Conservation (phyloP, 192 early-diverging fungal genomes). For the Lobosporangium transversale region DNA sequence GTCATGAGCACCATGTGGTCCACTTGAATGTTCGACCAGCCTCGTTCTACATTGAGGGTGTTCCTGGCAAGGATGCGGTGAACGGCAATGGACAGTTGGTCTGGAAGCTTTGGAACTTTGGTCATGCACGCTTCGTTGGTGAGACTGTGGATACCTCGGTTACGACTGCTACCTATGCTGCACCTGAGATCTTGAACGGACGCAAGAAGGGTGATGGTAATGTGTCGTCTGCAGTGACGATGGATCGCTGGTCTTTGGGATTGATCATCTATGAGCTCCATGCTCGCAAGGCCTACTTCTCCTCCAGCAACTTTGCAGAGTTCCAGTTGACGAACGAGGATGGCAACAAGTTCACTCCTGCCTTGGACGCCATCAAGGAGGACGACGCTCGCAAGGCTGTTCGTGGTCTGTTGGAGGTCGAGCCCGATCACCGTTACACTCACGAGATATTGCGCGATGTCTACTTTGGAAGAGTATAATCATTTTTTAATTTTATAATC, state of each 20-base stretch:
- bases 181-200: constrained; percentile 48
- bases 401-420: constrained; percentile 40
- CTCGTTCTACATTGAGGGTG: constrained; percentile 50
- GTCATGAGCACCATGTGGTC: constrained; percentile 53
- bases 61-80: constrained; percentile 19
- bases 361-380: constrained; percentile 26
- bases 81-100: constrained; percentile 35
- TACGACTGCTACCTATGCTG: constrained; percentile 50
- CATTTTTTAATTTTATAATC: not conserved
- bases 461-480: constrained; percentile 30
- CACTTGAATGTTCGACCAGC: constrained; percentile 51
- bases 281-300: constrained; percentile 43
- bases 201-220: constrained; percentile 44
- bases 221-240: constrained; percentile 41
- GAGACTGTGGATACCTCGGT: constrained; percentile 47
- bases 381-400: constrained; percentile 39
- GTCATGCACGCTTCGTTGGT: constrained; percentile 51
- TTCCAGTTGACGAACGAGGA: constrained; percentile 43
- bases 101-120: constrained; percentile 57
- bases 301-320: constrained; percentile 27
- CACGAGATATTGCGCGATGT: constrained; percentile 49
- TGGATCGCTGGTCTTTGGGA: constrained; percentile 55
- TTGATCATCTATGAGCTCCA: constrained; percentile 53
- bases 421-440: constrained; percentile 46
- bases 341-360: constrained; percentile 21